A percentile compares a stretch with the other conserved stretches of the same genome.
Conservation (phyloP, 1,284 basidiomycete species). For the Rugosomyces carneus region DNA sequence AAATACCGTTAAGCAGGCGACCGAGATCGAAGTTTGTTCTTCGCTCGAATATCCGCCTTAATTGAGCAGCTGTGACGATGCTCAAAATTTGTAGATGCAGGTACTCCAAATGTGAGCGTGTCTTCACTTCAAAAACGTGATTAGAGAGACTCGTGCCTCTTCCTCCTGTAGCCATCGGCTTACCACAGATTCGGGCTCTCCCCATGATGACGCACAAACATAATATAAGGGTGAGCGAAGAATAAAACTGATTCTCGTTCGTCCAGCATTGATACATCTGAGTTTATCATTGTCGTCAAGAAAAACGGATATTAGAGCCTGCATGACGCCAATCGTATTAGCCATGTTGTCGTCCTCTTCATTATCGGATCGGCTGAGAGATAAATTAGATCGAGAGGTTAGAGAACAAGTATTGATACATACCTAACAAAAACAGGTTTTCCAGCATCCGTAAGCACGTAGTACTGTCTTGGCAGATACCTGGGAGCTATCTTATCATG, state of each 20-base stretch:
- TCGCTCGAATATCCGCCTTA: conserved; percentile 81
- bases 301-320: conserved; percentile 91
- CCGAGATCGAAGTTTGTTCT: conserved; percentile 90
- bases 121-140: conserved; percentile 61
- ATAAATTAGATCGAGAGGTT: conserved; percentile 3
- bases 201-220: conserved; percentile 85
- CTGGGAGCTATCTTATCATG: conserved; percentile 28
- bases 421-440: conserved; percentile 90
- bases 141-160: conserved; percentile 2
- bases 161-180: conserved; percentile 29
- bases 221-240: conserved; percentile 87
- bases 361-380: conserved; percentile 41
- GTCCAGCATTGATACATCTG: conserved; percentile 72
- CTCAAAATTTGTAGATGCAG: conserved; percentile 90
- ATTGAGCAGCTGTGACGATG: conserved; percentile 80
- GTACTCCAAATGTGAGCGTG: conserved; percentile 90
- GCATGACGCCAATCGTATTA: conserved; percentile 87
- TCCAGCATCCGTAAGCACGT: conserved; percentile 89
- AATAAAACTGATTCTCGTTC: conserved; percentile 78
- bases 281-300: conserved; percentile 82
- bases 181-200: conserved; percentile 90
- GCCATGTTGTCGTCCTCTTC: conserved; percentile 62
- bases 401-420: conserved; percentile 14
- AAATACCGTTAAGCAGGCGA: conserved; percentile 71
- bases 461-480: conserved; percentile 76